Evolutionary conservation across 257 asterid species (phyloP).

Genomic region (Lantana camara): DNA sequence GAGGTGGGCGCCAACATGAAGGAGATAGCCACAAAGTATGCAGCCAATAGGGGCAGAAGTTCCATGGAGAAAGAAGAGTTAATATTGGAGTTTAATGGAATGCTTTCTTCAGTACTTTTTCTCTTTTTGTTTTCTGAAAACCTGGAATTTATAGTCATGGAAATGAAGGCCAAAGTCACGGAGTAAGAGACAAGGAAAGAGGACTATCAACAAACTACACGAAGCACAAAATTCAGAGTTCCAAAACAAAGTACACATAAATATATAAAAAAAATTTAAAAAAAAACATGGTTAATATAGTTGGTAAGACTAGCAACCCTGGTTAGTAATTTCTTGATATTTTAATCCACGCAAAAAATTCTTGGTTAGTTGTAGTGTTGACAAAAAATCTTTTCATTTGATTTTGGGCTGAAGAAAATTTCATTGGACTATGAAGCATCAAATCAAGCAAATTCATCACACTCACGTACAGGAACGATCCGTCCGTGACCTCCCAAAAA

Average conservation of each 20-base stretch:
- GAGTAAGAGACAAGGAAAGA: not conserved
- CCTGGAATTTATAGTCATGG: constrained; percentile 44
- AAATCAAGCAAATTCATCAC: too few species aligned
- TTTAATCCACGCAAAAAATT: constrained; percentile 20
- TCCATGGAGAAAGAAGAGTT: too few species aligned
- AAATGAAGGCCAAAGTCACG: constrained; percentile 7
- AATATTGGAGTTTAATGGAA: not conserved
- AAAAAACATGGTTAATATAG: too few species aligned
- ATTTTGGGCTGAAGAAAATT: too few species aligned
- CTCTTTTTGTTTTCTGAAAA: constrained; percentile 7
- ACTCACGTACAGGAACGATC: too few species aligned
- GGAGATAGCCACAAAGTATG: constrained; percentile 35
- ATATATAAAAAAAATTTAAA: too few species aligned
- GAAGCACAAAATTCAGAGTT: constrained; percentile 74
- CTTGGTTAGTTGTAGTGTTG: constrained; percentile 18
- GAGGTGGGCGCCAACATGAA: constrained; percentile 39
- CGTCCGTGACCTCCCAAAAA: too few species aligned
- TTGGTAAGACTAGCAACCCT: not conserved
- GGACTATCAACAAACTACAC: constrained; percentile 47
- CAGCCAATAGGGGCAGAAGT: constrained; percentile 26
- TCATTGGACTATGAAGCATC: too few species aligned
- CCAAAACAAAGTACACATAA: constrained; percentile 52
- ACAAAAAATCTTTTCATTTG: not conserved
- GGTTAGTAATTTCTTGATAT: constrained; percentile 6
- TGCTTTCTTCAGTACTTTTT: not conserved